Percentiles rank a stretch among this genome's conserved stretches.
phyloP scores from a whole-genome alignment of 148 eudicot species.

The Euryodendron excelsum region DNA sequence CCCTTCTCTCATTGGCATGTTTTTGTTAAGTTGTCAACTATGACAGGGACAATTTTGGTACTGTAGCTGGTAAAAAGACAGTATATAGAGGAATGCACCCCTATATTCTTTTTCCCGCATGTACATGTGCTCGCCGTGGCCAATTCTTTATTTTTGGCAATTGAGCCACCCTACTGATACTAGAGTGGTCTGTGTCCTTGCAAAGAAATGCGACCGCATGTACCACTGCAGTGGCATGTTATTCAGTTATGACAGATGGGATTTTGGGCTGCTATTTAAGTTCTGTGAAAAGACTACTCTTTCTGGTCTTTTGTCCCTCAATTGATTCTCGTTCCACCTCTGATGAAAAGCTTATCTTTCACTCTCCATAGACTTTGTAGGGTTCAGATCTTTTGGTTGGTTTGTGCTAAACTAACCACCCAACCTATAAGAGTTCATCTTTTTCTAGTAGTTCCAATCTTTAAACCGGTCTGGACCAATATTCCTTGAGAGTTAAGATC shows the following conservation, averaged over 20 bases:
- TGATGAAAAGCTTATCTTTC: too few species aligned
- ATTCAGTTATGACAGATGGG: not conserved
- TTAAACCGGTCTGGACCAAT: not conserved
- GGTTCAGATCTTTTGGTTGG: too few species aligned
- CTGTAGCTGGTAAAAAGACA: not conserved
- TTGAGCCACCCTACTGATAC: not conserved
- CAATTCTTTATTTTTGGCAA: not conserved
- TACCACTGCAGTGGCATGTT: conserved; percentile 3
- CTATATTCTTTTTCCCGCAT: not conserved
- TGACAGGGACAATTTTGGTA: not conserved
- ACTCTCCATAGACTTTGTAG: too few species aligned
- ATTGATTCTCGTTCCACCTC: too few species aligned
- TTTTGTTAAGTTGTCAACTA: not conserved
- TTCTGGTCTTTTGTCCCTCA: not conserved
- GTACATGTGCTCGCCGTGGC: not conserved
- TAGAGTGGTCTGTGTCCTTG: not conserved
- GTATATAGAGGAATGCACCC: not conserved
- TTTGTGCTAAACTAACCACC: not conserved
- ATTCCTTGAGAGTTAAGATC: not conserved
- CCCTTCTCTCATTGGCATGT: not conserved
- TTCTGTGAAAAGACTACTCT: not conserved
- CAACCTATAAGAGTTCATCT: not conserved
- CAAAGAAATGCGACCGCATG: not conserved
- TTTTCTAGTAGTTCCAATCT: not conserved
- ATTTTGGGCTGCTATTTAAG: too few species aligned